Evolutionary conservation across 1,139 yeast species (phyloP).

Genomic region (Yamadazyma trypodendri): DNA sequence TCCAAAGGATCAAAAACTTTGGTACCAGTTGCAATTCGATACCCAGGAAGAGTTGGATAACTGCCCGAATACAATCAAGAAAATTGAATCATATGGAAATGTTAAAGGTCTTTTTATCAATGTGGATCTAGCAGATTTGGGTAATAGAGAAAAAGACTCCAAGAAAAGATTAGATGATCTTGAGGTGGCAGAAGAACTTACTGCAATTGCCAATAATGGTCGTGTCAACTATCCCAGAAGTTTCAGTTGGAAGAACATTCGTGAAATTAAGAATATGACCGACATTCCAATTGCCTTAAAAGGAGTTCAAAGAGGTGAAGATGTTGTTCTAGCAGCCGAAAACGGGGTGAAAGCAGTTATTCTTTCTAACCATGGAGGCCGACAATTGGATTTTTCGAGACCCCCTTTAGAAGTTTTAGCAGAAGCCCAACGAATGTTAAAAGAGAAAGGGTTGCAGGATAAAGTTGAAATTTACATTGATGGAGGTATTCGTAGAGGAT

Average conservation of each 20-base stretch:
- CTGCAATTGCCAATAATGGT: constrained; percentile 10
- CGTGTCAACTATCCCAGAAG: constrained; percentile 11
- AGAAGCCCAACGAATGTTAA: constrained; percentile 42
- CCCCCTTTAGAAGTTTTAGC: constrained; percentile 50
- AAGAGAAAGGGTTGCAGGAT: constrained; percentile 28
- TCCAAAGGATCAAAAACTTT: constrained; percentile 23
- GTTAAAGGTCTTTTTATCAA: constrained; percentile 27
- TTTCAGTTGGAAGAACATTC: constrained; percentile 21
- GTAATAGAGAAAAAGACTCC: constrained; percentile 27
- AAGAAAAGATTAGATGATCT: constrained; percentile 16
- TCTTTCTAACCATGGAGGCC: constrained; percentile 56
- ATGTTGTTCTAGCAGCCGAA: constrained; percentile 47
- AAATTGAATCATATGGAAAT: constrained; percentile 15
- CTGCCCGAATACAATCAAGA: constrained; percentile 18
- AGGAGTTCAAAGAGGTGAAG: constrained; percentile 52
- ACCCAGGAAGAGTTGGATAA: constrained; percentile 17
- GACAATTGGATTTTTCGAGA: constrained; percentile 49
- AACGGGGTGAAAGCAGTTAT: constrained; percentile 47
- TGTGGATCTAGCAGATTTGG: constrained; percentile 26
- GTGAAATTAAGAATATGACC: constrained; percentile 16
- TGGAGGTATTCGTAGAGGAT: constrained; percentile 55
- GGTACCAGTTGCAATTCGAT: constrained; percentile 49
- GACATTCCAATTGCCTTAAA: constrained; percentile 42
- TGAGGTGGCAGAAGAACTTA: constrained; percentile 13
- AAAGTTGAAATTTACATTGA: constrained; percentile 47